Evolutionary conservation across 2,329 filamentous ascomycete species (phyloP).

Genomic region (Ophiocordyceps sinensis): DNA sequence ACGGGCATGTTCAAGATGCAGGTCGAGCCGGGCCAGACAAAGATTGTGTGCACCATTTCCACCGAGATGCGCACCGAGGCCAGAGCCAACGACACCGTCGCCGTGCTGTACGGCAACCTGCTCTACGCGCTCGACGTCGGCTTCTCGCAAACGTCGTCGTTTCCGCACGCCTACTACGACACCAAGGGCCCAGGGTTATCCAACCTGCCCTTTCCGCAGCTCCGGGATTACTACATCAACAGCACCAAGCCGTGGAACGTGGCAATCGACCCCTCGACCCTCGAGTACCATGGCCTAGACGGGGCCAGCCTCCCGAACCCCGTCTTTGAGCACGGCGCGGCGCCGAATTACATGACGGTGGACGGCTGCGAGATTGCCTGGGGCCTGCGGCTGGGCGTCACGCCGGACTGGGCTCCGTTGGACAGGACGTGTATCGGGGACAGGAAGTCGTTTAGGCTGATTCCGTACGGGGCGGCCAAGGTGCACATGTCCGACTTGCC

Average conservation of each 20-base stretch:
- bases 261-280: constrained; percentile 12
- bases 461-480: constrained; percentile 31
- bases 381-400: constrained; percentile 14
- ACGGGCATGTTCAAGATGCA: constrained; percentile 10
- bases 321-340: constrained; percentile 12
- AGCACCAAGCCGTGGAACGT: constrained; percentile 16
- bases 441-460: constrained; percentile 17
- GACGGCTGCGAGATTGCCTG: constrained; percentile 23
- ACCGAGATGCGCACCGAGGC: constrained; percentile 8
- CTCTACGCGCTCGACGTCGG: constrained; percentile 26
- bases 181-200: constrained; percentile 6
- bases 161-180: constrained; percentile 8
- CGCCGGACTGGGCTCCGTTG: constrained; percentile 13
- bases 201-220: constrained; percentile 10
- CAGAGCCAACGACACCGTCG: constrained; percentile 19
- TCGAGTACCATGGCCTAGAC: constrained; percentile 10
- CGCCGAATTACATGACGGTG: constrained; percentile 21
- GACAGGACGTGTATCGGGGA: constrained; percentile 10
- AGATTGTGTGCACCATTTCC: constrained; percentile 7
- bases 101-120: constrained; percentile 27
- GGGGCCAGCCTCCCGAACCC: constrained; percentile 11
- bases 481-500: constrained; percentile 21
- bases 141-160: constrained; percentile 10
- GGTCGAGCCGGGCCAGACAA: constrained; percentile 7
- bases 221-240: constrained; percentile 16